Evolutionary conservation across 2,329 filamentous ascomycete species (phyloP), one percentile per base, ranked within the genome.

Genomic region (Sarocladium kiliense): DNA sequence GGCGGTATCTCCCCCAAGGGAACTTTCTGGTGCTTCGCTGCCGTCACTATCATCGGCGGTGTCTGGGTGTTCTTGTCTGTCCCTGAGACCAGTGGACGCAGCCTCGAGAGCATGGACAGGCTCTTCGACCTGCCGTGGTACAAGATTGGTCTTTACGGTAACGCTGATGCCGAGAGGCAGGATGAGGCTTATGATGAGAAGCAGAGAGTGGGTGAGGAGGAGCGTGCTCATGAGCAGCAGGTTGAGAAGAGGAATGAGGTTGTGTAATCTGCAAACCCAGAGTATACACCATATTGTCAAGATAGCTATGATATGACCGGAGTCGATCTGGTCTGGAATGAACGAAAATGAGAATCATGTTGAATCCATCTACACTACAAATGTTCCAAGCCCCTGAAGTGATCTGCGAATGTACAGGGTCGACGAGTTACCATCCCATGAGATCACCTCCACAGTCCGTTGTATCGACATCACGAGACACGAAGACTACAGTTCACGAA

Each of bases 71-170:
- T 76, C 74, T 79, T 86, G 64, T 82, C 77, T 62, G 75, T 89
- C 2, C 86, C 85, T 0, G 85, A 89, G 71, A 86, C 84, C 0
- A 77, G 77, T 0, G 85, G 84, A 2, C 67, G 73, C 16, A 72
- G 70, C 42, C 71, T 85, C 11, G 82, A 85, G 69, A 78, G 76
- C 51, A 86, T 88, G 74, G 84, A 88, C 64, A 72, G 75, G 18
- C 68, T 88, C 60, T 88, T 88, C 64, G 77, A 75, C 32, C 70
- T 88, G 55, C 82, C 81, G 0, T 89, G 86, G 86, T 80, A 85
- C 64, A 76, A 81, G 67, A 88, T 89, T 61, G 86, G 86, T 2
- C 66, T 67, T 1, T 63, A 69, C 57, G 75, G 75, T 3, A 74
- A 74, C 56, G 60, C 60, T 30, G 71, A 47, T 41, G 57, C 57